These are phyloP conservation scores for Leccinum aurantiacum DNA, from an alignment of 768 basidiomycete species.

Conservation along the genomic window DNA sequence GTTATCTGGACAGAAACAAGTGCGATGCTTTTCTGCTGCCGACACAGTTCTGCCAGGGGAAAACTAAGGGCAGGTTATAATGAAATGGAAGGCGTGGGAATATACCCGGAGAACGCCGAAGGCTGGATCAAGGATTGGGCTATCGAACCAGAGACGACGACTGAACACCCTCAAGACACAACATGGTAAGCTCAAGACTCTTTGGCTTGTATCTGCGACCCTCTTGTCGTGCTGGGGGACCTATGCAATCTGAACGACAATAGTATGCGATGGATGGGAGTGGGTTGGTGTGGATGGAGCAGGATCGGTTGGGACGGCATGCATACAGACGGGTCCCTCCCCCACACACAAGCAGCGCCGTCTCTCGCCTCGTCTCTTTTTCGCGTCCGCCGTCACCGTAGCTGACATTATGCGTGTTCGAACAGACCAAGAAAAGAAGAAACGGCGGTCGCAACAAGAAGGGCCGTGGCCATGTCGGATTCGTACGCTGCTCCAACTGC, in stretches of 20 bases:
- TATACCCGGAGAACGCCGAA: conserved; percentile 20
- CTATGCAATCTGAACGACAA: not conserved
- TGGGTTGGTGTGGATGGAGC: conserved; percentile 10
- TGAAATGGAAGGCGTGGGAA: conserved; percentile 21
- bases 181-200: conserved; percentile 30
- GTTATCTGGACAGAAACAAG: not conserved
- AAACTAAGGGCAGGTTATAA: conserved; percentile 29
- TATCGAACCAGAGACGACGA: conserved; percentile 17
- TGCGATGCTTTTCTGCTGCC: not conserved
- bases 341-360: not conserved
- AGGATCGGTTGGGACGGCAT: not conserved
- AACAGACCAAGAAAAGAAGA: conserved; percentile 98
- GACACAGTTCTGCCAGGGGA: not conserved
- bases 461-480: conserved; percentile 93
- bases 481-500: conserved; percentile 99
- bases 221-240: conserved; percentile 2
- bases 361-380: not conserved
- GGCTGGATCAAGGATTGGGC: not conserved
- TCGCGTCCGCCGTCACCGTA: not conserved
- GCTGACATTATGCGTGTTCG: not conserved
- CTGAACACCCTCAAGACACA: conserved; percentile 26
- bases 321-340: conserved; percentile 10
- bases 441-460: conserved; percentile 99
- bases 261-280: conserved; percentile 8
- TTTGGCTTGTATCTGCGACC: not conserved